phyloP scores from a whole-genome alignment of 176 grass and related monocot genomes.

The Bonia amplexicaulis region DNA sequence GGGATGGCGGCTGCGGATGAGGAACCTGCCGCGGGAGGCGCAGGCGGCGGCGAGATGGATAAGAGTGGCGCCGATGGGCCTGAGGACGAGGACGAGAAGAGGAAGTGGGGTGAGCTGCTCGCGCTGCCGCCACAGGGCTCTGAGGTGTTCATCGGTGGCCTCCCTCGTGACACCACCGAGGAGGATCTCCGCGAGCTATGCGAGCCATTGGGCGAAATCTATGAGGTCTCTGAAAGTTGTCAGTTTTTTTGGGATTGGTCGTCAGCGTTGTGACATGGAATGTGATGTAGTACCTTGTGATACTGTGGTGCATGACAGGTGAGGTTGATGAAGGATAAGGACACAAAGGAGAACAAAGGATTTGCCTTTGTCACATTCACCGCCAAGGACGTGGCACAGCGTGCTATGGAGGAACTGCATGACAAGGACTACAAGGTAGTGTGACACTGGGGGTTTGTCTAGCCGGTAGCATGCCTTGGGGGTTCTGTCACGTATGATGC shows the following conservation, averaged over 20 bases:
- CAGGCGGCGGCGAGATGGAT: conserved; percentile 24
- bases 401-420: conserved; percentile 67
- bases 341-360: conserved; percentile 86
- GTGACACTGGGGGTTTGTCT: not conserved
- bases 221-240: conserved; percentile 45
- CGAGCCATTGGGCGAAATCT: conserved; percentile 68
- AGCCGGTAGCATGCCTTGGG: not conserved
- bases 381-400: conserved; percentile 53
- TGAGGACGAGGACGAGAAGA: conserved; percentile 66
- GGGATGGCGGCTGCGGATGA: conserved; percentile 1
- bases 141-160: conserved; percentile 86
- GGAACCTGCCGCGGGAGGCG: not conserved
- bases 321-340: conserved; percentile 87
- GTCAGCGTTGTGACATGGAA: not conserved
- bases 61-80: conserved; percentile 27
- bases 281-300: not conserved
- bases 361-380: conserved; percentile 83
- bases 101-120: conserved; percentile 74
- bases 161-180: conserved; percentile 62
- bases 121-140: conserved; percentile 75
- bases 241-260: not conserved
- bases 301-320: conserved; percentile 51
- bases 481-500: not conserved
- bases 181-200: conserved; percentile 75
- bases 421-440: conserved; percentile 93